Base-by-base conservation (phyloP, 495 filamentous ascomycete species). In the Chaetomium cochliodes region DNA sequence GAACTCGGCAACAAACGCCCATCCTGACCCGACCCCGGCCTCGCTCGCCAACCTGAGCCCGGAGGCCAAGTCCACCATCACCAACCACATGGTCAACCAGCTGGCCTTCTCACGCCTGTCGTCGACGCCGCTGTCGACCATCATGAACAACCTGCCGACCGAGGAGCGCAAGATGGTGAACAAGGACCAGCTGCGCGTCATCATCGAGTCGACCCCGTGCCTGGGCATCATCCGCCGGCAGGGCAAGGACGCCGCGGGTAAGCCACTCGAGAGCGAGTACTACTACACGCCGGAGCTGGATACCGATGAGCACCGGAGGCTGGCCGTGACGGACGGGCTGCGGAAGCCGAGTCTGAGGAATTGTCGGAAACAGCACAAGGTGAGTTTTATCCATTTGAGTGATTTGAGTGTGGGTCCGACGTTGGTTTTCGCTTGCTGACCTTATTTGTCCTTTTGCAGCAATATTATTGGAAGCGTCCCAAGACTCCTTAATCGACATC, bases 261-360 rank as follows among this genome's bases (percentile, higher is more conserved):
- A 97, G 80, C 82, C 87, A 8, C 85, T 98, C 12, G 93, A 98
- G 81, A 92, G 87, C 78, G 93, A 98, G 77, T 98, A 92, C 71
- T 98, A 97, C 73, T 98, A 98, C 73, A 84, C 97, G n/a, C 89
- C 93, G 3, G 94, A 98, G 73, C 82, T 86, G 72, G 94, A 98
- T 73, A 80, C 79, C 2, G 91, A 98, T 68, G 81, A 85, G n/a
- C 85, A 86, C 69, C 84, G 94, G 53, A 85, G 91, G 57, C 82
- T 91, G 63, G 86, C 92, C n/a, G 92, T 97, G 44, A 91, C 91
- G 11, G 86, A 91, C 68, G 89, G 92, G 60, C 78, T 96, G 70
- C 81, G 92, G 54, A 96, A 94, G 73, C 92, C 93, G 7, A 92
- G 92, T 57, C 76, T 98, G 68, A 84, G 94, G 61, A 88, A 86